Conservation (phyloP, 2,329 filamentous ascomycete species). For the Aspergillus ustus region DNA sequence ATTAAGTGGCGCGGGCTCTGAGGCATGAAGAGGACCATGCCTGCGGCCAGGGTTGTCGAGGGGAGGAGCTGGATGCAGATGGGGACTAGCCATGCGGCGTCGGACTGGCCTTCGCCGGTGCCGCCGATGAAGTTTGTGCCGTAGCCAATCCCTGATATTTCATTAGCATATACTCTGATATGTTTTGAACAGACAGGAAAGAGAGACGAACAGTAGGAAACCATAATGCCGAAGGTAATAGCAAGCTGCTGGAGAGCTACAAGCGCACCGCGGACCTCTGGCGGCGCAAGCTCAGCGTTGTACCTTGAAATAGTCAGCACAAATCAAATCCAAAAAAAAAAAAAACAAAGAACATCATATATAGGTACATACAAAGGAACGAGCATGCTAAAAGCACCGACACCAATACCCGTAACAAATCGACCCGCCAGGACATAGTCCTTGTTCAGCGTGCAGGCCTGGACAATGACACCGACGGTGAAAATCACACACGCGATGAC, state of each 20-base stretch:
- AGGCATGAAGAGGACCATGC: constrained; percentile 74
- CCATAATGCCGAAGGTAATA: constrained; percentile 51
- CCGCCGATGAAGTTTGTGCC: constrained; percentile 68
- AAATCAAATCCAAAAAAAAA: no score
- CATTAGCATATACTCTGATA: not conserved
- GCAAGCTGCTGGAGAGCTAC: constrained; percentile 50
- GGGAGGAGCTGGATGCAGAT: constrained; percentile 73
- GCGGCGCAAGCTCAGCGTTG: constrained; percentile 35
- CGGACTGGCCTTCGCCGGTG: constrained; percentile 60
- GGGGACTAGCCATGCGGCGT: constrained; percentile 75
- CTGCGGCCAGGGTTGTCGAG: constrained; percentile 66
- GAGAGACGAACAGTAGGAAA: constrained; percentile 21
- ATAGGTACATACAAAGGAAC: constrained; percentile 42
- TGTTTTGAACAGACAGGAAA: no score
- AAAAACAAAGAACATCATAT: not conserved
- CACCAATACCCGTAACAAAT: constrained; percentile 48
- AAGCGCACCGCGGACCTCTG: constrained; percentile 48
- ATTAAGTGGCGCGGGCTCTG: constrained; percentile 76
- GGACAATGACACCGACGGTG: constrained; percentile 43
- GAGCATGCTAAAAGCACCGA: constrained; percentile 48
- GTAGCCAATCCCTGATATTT: constrained; percentile 41
- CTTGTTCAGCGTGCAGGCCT: constrained; percentile 37
- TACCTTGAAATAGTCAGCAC: not conserved
- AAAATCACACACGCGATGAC: constrained; percentile 41
- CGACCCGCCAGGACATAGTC: constrained; percentile 45